Conservation (phyloP, 176 grass and related monocot species). For the Triticum dicoccoides region DNA sequence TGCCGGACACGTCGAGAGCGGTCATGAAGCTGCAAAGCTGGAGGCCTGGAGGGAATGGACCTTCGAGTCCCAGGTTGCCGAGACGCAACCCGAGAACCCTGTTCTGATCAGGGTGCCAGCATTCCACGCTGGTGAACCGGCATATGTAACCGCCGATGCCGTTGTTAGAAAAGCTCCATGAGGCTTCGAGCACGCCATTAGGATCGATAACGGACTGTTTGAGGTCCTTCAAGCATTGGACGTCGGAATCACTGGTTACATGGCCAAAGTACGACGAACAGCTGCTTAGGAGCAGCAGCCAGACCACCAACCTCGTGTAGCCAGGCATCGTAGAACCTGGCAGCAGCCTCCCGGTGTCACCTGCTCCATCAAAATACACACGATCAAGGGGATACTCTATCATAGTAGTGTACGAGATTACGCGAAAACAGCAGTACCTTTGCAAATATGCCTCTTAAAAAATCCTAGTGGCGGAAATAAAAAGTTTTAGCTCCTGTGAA, state of each 20-base stretch:
- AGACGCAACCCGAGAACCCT: background rate
- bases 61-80: constrained; percentile 20
- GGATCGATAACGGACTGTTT: background rate
- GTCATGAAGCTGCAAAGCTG: constrained; percentile 23
- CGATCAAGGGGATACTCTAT: too few species aligned
- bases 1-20: constrained; percentile 40
- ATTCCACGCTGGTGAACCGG: background rate
- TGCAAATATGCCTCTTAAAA: too few species aligned
- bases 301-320: background rate
- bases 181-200: background rate
- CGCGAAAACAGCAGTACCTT: too few species aligned
- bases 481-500: too few species aligned
- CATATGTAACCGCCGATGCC: background rate
- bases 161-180: background rate
- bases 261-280: background rate
- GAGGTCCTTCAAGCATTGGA: background rate
- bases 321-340: background rate
- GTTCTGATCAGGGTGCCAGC: background rate
- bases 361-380: too few species aligned
- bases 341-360: background rate
- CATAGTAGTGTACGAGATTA: too few species aligned
- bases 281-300: background rate
- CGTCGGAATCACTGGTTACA: background rate
- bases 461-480: too few species aligned
- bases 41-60: constrained; percentile 30